Base-by-base conservation (phyloP, 495 filamentous ascomycete species). In the Aspergillus ostianus region DNA sequence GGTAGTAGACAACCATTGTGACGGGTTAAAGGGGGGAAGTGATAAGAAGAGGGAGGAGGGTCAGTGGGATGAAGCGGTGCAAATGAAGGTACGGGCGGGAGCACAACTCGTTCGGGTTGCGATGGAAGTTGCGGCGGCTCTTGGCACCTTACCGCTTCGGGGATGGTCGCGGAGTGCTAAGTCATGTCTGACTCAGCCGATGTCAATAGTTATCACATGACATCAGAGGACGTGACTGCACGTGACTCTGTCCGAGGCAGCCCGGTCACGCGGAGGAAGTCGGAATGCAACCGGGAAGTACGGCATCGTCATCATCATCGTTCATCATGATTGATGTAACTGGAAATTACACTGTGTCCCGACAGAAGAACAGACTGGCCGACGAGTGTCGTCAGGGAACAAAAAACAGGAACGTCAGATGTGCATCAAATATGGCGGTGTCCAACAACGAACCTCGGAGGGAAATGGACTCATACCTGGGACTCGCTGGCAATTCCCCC, bases 1-100 rank as follows among this genome's bases (percentile, higher is more conserved):
- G 86, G 86, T 97, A 97, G 72, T 84, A 85, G 70, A 79, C 82
- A 72, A 92, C 91, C 93, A 98, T 98, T 64, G 79, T 93, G 83
- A 75, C 61, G 62, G 67, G 67, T 62, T 65, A 63, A 62, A 66
- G 69, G 68, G 58, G 62, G 51, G 61, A 64, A 47, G 49, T 56
- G 56, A 67, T 72, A 71, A 63, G 75, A 53, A 26, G 56, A 55
- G 54, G 26, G 44, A 57, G 57, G 46, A 29, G 56, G 27, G 27
- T 50, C 20, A 53, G 57, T 49, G 51, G 44, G 68, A 68, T 68
- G 72, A 65, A 71, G 68, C 57, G 60, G 49, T 58, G 41, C 56
- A 26, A 58, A 63, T 47, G 51, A 52, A 44, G 50, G 57, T 46
- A 48, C 56, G 51, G 62, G 64, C 59, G 56, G 30, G 60, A 49